These are phyloP conservation scores for Aschersonia sp. DNA, from an alignment of 2,329 filamentous ascomycete species.

Conservation along the genomic window DNA sequence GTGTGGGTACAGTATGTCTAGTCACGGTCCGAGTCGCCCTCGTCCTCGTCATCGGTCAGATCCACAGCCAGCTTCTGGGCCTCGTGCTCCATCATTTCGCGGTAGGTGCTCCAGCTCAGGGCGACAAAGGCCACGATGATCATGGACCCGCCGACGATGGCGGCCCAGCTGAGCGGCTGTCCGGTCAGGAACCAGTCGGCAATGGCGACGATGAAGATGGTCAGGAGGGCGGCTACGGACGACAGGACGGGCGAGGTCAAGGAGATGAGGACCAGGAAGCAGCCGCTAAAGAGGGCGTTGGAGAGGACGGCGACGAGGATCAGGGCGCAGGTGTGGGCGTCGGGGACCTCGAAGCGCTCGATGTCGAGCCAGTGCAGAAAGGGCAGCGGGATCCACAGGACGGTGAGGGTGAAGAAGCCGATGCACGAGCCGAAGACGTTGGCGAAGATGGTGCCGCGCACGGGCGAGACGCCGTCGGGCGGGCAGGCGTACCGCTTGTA, in stretches of 20 bases:
- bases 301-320: conserved; percentile 67
- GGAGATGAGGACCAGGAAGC: conserved; percentile 83
- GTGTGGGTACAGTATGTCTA: too few species aligned
- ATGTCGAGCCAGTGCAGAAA: conserved; percentile 64
- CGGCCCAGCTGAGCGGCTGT: conserved; percentile 56
- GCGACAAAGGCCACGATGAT: conserved; percentile 83
- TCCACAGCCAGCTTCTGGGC: conserved; percentile 37
- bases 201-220: conserved; percentile 90
- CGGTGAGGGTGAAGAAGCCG: conserved; percentile 67
- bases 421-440: conserved; percentile 85
- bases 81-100: conserved; percentile 79
- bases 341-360: conserved; percentile 73
- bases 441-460: conserved; percentile 90
- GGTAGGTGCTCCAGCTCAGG: conserved; percentile 80
- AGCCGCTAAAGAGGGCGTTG: conserved; percentile 86
- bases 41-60: conserved; percentile 31
- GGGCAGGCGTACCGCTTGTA: conserved; percentile 92
- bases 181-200: conserved; percentile 82
- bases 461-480: conserved; percentile 70
- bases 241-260: conserved; percentile 86
- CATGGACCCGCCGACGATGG: conserved; percentile 67
- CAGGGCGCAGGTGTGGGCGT: conserved; percentile 63
- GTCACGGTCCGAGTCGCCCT: conserved; percentile 18
- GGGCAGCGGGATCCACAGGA: conserved; percentile 87
- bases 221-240: conserved; percentile 82